A percentile compares a stretch with the other conserved stretches of the same genome.
Evolutionary conservation across 2,329 filamentous ascomycete species (phyloP).

Genomic region (Colletotrichum sp.): DNA sequence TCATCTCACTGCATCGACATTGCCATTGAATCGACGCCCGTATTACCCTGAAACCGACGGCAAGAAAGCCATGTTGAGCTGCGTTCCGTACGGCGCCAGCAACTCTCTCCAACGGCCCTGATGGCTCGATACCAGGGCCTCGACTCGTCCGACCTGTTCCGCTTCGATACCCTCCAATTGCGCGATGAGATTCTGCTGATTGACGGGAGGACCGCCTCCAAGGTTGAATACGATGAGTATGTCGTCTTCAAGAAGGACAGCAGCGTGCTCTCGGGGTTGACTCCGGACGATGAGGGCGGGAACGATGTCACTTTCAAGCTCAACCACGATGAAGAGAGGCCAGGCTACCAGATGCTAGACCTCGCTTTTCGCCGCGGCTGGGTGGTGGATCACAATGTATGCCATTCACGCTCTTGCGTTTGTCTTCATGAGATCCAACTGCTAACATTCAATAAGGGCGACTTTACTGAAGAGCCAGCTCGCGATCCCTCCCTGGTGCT

Average conservation of each 20-base stretch:
- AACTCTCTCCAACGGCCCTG: not conserved
- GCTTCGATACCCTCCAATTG: conserved; percentile 37
- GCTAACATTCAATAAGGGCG: not conserved
- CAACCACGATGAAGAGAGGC: conserved; percentile 35
- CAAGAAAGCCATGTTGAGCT: conserved; percentile 9
- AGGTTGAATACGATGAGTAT: conserved; percentile 43
- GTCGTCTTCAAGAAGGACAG: conserved; percentile 36
- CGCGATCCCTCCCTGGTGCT: conserved; percentile 21
- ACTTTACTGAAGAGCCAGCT: conserved; percentile 12
- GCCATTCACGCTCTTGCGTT: not conserved
- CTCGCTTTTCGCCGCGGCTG: conserved; percentile 35
- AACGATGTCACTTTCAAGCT: conserved; percentile 32
- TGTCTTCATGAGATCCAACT: not conserved
- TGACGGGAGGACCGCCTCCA: conserved; percentile 31
- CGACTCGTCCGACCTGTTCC: conserved; percentile 37
- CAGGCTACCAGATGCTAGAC: conserved; percentile 34
- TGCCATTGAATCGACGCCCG: not conserved
- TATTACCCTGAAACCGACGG: not conserved
- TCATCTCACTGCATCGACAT: not conserved
- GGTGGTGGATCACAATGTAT: conserved; percentile 32
- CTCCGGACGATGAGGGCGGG: conserved; percentile 6
- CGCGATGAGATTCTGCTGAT: conserved; percentile 38
- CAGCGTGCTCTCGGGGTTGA: not conserved
- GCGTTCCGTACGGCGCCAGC: not conserved
- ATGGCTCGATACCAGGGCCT: conserved; percentile 18